Percentiles rank a stretch among this genome's conserved stretches.
Conservation (phyloP, 2,329 filamentous ascomycete species). For the Stemphylium vesicarium region DNA sequence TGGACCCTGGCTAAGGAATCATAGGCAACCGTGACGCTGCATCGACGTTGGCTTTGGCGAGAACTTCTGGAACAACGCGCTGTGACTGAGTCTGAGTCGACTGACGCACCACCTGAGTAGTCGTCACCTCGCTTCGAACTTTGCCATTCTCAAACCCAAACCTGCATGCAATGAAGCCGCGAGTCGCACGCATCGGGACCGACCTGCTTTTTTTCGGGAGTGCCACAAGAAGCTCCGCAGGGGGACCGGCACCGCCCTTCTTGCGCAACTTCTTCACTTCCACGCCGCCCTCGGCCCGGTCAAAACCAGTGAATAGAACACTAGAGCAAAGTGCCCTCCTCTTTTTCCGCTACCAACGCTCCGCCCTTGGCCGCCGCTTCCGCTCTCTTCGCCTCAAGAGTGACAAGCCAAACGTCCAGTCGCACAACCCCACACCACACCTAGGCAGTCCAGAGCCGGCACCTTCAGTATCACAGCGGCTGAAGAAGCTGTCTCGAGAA, state of each 20-base stretch:
- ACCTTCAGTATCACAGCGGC: slow-evolving; percentile 68
- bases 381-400: slow-evolving; percentile 49
- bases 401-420: slow-evolving; percentile 34
- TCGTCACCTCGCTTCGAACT: slow-evolving; percentile 7
- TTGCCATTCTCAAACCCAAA: background rate
- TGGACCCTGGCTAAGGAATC: slow-evolving; percentile 11
- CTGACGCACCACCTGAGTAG: slow-evolving; percentile 19
- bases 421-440: slow-evolving; percentile 48
- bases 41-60: slow-evolving; percentile 9
- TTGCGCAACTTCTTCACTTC: slow-evolving; percentile 40
- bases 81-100: slow-evolving; percentile 12
- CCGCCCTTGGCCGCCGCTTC: slow-evolving; percentile 34
- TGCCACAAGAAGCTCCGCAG: slow-evolving; percentile 16
- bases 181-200: slow-evolving; percentile 31
- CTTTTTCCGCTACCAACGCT: slow-evolving; percentile 26
- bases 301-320: slow-evolving; percentile 10
- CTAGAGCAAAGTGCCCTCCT: slow-evolving; percentile 23
- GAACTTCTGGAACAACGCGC: slow-evolving; percentile 18
- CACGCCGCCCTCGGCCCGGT: slow-evolving; percentile 20
- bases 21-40: slow-evolving; percentile 8
- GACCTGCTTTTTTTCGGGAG: slow-evolving; percentile 31
- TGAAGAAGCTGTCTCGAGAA: slow-evolving; percentile 86
- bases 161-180: slow-evolving; percentile 34
- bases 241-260: slow-evolving; percentile 21
- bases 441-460: slow-evolving; percentile 50